phyloP scores from a whole-genome alignment of 495 filamentous ascomycete species.

The Corynascus novoguineensis region DNA sequence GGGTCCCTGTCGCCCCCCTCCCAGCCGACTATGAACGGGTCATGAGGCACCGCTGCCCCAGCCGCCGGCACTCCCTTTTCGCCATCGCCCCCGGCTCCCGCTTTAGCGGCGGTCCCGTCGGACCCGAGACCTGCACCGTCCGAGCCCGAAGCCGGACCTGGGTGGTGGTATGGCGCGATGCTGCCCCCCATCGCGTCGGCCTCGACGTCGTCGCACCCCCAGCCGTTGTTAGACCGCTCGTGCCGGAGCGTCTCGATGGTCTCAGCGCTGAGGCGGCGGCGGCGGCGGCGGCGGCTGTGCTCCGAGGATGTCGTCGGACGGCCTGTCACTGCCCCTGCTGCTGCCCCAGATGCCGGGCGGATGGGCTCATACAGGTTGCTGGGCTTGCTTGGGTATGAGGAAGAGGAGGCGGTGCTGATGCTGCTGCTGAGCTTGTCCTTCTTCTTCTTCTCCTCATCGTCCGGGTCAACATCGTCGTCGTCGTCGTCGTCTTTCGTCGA shows the following conservation, averaged over 20 bases:
- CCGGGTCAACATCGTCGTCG: too few species aligned
- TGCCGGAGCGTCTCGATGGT: constrained; percentile 21
- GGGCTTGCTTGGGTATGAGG: too few species aligned
- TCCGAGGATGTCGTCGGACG: too few species aligned
- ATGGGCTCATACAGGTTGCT: too few species aligned
- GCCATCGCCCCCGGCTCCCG: neutral
- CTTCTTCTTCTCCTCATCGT: too few species aligned
- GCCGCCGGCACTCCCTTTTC: neutral
- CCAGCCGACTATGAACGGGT: constrained; percentile 63
- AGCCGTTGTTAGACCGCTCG: constrained; percentile 56
- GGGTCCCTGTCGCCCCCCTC: constrained; percentile 66
- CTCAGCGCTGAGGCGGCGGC: constrained; percentile 4
- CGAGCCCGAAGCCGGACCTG: neutral
- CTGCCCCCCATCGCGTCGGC: constrained; percentile 28
- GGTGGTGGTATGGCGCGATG: constrained; percentile 18
- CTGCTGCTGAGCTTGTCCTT: too few species aligned
- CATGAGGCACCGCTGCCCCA: constrained; percentile 10
- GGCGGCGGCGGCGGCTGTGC: neutral
- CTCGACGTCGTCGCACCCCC: constrained; percentile 50
- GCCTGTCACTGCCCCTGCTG: too few species aligned
- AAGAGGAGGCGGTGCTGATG: too few species aligned
- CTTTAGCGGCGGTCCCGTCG: constrained; percentile 7
- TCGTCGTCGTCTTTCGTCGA: too few species aligned
- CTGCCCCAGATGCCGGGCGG: constrained; percentile 7
- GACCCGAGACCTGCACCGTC: neutral